phyloP scores from a whole-genome alignment of 1,139 yeast genomes.

The Suhomyces ambrosiae region DNA sequence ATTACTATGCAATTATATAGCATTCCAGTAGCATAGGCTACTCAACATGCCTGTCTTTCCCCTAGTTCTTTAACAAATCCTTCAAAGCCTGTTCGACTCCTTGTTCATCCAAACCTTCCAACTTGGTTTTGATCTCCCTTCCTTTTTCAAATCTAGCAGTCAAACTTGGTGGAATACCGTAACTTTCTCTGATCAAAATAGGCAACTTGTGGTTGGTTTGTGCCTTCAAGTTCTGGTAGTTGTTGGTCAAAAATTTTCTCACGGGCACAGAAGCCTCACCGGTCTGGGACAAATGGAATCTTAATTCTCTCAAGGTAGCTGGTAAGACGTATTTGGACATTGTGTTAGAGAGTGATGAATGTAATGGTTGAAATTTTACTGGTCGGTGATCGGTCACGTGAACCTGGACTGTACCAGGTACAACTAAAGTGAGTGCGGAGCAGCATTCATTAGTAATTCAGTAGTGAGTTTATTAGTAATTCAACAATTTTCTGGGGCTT shows the following conservation, averaged over 20 bases:
- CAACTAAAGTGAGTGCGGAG: too few relatives aligned
- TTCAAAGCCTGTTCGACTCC: slow-evolving; percentile 42
- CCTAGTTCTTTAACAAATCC: slow-evolving; percentile 36
- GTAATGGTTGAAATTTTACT: slow-evolving; percentile 15
- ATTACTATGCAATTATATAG: slow-evolving; percentile 11
- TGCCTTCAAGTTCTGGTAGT: slow-evolving; percentile 63
- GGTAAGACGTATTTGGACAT: slow-evolving; percentile 68
- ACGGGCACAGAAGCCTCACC: slow-evolving; percentile 69
- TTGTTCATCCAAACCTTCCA: slow-evolving; percentile 49
- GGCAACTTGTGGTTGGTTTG: slow-evolving; percentile 53
- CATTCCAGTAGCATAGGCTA: background rate
- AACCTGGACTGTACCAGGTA: too few relatives aligned
- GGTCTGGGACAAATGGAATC: slow-evolving; percentile 78
- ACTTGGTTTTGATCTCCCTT: slow-evolving; percentile 42
- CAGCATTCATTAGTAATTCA: too few relatives aligned
- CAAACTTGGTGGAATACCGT: slow-evolving; percentile 69
- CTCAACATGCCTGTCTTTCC: background rate
- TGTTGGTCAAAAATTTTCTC: slow-evolving; percentile 60
- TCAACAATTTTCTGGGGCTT: too few relatives aligned
- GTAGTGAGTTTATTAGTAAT: too few relatives aligned
- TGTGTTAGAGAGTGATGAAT: slow-evolving; percentile 5
- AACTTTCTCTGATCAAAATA: slow-evolving; percentile 73
- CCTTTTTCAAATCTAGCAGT: slow-evolving; percentile 67
- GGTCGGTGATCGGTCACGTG: slow-evolving; percentile 13
- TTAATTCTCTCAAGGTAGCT: slow-evolving; percentile 67